Conservation (phyloP, 2,329 filamentous ascomycete genomes). For the Exophiala sp. region DNA sequence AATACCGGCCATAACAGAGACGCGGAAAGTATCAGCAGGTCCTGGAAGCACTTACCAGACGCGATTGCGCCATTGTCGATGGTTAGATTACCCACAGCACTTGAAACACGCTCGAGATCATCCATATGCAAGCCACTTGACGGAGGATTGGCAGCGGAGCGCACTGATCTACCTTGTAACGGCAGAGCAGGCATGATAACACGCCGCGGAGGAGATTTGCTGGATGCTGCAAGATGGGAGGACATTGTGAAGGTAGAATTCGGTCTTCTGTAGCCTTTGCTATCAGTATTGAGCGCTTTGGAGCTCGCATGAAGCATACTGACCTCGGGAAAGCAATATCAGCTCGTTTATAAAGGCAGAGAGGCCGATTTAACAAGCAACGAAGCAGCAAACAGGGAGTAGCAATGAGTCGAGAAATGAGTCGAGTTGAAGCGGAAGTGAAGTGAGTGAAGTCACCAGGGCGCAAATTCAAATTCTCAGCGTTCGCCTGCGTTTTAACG, state of each 20-base stretch:
- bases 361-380: too few relatives aligned
- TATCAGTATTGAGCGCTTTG: slow-evolving; percentile 4
- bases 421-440: neutral
- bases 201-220: neutral
- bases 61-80: neutral
- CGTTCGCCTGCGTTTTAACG: neutral
- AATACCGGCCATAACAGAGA: neutral
- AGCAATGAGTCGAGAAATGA: neutral
- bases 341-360: neutral
- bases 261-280: neutral
- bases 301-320: neutral
- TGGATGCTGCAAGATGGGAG: slow-evolving; percentile 3
- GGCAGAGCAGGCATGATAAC: slow-evolving; percentile 4
- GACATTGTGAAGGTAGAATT: slow-evolving; percentile 4
- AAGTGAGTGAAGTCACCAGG: neutral
- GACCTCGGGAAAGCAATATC: neutral
- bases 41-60: neutral
- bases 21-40: neutral
- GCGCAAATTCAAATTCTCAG: neutral
- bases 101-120: neutral
- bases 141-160: neutral
- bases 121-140: neutral
- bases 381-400: neutral
- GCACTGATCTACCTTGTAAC: neutral
- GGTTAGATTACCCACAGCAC: neutral